phyloP scores from a whole-genome alignment of 1,284 basidiomycete genomes.

The Ustilago xerochloae region DNA sequence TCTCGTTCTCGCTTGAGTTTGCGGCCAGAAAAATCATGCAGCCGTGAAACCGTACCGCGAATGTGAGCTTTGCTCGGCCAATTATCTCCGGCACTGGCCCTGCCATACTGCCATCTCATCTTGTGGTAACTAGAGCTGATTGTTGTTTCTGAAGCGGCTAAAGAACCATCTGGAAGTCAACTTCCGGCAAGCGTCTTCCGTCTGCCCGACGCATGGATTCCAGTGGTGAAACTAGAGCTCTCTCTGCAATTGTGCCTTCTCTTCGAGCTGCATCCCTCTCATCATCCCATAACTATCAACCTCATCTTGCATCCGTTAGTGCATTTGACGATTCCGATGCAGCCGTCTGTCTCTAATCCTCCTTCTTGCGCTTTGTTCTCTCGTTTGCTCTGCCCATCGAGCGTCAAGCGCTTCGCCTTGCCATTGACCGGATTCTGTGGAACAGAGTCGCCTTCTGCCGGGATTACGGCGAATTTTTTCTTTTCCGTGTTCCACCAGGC shows the following conservation, averaged over 20 bases:
- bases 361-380: background rate
- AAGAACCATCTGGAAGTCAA: slow-evolving; percentile 1
- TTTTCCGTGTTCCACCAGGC: background rate
- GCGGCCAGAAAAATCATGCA: too few species aligned
- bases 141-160: background rate
- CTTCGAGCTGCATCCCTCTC: background rate
- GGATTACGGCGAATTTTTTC: slow-evolving; percentile 8
- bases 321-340: background rate
- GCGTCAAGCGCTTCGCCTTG: background rate
- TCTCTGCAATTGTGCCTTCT: background rate
- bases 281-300: background rate
- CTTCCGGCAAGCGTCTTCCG: background rate
- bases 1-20: background rate
- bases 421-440: too few species aligned
- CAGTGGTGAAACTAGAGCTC: slow-evolving; percentile 16
- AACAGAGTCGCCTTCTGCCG: background rate
- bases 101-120: too few species aligned
- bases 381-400: background rate
- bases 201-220: slow-evolving; percentile 7
- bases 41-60: slow-evolving; percentile 5
- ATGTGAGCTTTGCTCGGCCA: background rate
- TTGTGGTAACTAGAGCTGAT: background rate
- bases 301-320: slow-evolving; percentile 12
- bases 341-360: background rate
- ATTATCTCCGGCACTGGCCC: background rate